These are phyloP conservation scores for Ascochyta lentis DNA, from an alignment of 2,329 filamentous ascomycete species.

Conservation along the genomic window DNA sequence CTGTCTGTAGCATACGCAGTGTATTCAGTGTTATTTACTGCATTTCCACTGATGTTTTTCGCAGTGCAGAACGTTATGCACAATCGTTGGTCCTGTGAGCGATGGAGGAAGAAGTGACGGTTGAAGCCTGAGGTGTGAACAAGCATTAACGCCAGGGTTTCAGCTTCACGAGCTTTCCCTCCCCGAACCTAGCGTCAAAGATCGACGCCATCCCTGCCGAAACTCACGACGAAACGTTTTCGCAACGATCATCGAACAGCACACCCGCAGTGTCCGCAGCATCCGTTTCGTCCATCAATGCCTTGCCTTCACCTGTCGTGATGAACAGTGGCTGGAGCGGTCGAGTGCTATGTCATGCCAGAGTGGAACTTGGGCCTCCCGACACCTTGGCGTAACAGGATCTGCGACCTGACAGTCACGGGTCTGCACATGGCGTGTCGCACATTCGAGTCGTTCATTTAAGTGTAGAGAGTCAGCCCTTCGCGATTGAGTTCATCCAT, in stretches of 20 bases:
- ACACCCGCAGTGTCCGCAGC: constrained; percentile 18
- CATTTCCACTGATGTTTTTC: neutral
- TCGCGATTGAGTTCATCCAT: constrained; percentile 1
- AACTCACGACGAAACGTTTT: constrained; percentile 21
- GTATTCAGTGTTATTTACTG: neutral
- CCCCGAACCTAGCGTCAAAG: constrained; percentile 12
- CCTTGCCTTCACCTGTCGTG: neutral
- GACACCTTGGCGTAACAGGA: constrained; percentile 12
- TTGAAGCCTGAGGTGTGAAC: constrained; percentile 24
- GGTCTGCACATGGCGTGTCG: constrained; percentile 6
- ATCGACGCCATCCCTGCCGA: constrained; percentile 9
- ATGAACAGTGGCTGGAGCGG: constrained; percentile 2
- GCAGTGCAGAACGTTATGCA: neutral
- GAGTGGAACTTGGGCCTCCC: constrained; percentile 8
- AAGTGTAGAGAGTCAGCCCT: constrained; percentile 2
- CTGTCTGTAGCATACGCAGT: neutral
- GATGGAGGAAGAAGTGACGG: constrained; percentile 8
- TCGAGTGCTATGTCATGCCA: neutral
- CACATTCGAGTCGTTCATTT: constrained; percentile 2
- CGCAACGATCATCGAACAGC: constrained; percentile 31
- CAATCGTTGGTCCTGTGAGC: neutral
- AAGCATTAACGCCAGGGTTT: constrained; percentile 25
- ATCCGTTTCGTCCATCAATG: neutral
- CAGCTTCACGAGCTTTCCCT: constrained; percentile 17
- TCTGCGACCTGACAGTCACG: constrained; percentile 9